Evolutionary conservation across 495 filamentous ascomycete genomes (phyloP), one percentile per base, ranked within the genome.

Genomic region (Xylaria grammica): DNA sequence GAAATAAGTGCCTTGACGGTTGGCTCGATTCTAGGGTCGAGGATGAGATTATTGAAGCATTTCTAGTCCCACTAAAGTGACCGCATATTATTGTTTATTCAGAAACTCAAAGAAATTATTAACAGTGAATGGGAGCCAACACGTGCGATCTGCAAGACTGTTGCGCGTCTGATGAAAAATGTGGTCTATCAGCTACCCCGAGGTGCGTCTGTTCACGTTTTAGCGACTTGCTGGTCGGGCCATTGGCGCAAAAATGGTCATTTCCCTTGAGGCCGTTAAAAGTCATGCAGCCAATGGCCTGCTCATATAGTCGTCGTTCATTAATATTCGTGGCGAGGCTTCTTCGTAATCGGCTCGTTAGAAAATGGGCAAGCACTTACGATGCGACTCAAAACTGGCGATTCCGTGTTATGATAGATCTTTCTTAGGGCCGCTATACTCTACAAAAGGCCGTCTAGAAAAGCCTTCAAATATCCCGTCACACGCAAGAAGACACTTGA

Each of bases 31-130:
- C 72, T 70, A 4, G 70, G 42, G 1, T 85, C 78, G 2, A 90
- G 75, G 8, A 88, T 84, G 0, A 91, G 72, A 0, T 80, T 74
- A 6, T 85, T 81, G 60, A 90, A 90, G 34, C 74, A 75, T 17
- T 42, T 29, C 0, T 62, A 51, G 60, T 77, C 72, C 72, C 72
- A 76, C 51, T 72, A 55, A 17, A 78, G 69, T 7, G 73, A 66
- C 1, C 34, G 6, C 8, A 79, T 34, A 0, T 72, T 53, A 38
- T 78, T 69, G 9, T 74, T 67, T 29, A 68, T n/a, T n/a, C n/a
- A n/a, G 72, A 45, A 79, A 75, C 66, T 77, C 67, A 5, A 79
- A 54, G 49, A 78, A 77, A 7, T 51, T 34, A 62, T 75, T 76
- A 13, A 26, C 36, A 4, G 51, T 48, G 3, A 80, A 76, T 0